Base-by-base conservation (phyloP, 805 yeast species). In the Nakazawaea anatomiae region DNA sequence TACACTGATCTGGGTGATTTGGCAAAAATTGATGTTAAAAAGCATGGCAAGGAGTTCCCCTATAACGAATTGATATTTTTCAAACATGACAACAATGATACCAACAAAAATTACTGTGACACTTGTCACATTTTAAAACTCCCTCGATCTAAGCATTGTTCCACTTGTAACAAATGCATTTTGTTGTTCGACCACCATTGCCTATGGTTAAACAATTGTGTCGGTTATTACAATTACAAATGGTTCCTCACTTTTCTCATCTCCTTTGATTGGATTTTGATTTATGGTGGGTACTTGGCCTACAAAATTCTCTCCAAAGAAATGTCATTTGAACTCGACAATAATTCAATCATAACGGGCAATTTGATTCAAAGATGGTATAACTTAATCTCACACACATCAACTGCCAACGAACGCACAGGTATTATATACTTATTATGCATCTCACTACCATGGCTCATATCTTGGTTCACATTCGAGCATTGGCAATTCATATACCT, bases 41-140 rank as follows among this genome's bases (percentile, higher is more conserved):
- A 54, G 4, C 45, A 34, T 25, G 44, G 41, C 5, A n/a, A 39
- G 3, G 50, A 52, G 11, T 74, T 69, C 53, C 63, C 64, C 4
- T 62, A 65, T 50, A 74, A 79, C 58, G 66, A 68, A 14, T 54
- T 79, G 42, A 73, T 78, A 35, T 79, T 68, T 59, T 73, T 68
- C 50, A 54, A 60, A 25, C 60, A 60, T 4, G 61, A 60, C 10
- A 42, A 59, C 2, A 31, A 61, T 18, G 25, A 18, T 18, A 18
- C 25, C 11, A 51, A 61, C 4, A 42, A 42, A 27, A 75, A 75
- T 54, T 79, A 76, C 58, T 79, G 84, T 52, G 47, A 76, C 1
- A 73, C 84, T 0, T 88, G 96, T 60, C 67, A 77, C 32, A 73
- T 82, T 42, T 87, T 95, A 92, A 66, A 92, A 56, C 85, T 89